Conservation (phyloP, 345 rosid species). For the Eucalyptus sp. region DNA sequence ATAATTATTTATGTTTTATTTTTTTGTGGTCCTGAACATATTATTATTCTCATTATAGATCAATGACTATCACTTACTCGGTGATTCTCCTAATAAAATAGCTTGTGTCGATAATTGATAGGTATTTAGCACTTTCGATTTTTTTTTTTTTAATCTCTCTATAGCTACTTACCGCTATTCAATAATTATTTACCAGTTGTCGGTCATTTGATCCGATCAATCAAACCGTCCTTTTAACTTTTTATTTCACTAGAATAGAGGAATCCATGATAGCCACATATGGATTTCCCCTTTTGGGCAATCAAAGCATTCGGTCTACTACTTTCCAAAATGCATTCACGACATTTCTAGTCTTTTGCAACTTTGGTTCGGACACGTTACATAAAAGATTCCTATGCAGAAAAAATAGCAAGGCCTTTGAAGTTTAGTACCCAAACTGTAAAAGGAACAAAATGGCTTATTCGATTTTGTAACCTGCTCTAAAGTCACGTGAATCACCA, state of each 20-base stretch:
- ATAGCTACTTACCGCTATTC: accelerated
- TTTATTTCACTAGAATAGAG: background rate
- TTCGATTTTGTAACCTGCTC: background rate
- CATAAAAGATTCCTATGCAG: background rate
- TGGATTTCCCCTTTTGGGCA: background rate
- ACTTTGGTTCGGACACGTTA: background rate
- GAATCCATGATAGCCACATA: accelerated
- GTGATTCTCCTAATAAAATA: background rate
- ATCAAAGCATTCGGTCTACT: background rate
- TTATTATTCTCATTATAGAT: too few relatives aligned
- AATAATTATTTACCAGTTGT: background rate
- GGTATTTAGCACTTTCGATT: background rate
- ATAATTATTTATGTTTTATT: too few relatives aligned
- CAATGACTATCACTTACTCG: accelerated
- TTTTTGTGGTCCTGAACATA: accelerated
- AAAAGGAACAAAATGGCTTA: background rate
- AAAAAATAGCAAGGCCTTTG: background rate
- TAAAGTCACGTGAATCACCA: background rate
- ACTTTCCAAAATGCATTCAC: background rate
- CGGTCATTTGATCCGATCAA: accelerated
- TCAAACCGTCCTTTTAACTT: accelerated
- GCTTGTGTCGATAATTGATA: too few relatives aligned
- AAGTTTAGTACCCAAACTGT: background rate
- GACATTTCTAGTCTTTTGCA: background rate
- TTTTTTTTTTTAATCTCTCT: background rate